phyloP scores from a whole-genome alignment of 139 green algal species.

The Chlamydomonas incerta region DNA sequence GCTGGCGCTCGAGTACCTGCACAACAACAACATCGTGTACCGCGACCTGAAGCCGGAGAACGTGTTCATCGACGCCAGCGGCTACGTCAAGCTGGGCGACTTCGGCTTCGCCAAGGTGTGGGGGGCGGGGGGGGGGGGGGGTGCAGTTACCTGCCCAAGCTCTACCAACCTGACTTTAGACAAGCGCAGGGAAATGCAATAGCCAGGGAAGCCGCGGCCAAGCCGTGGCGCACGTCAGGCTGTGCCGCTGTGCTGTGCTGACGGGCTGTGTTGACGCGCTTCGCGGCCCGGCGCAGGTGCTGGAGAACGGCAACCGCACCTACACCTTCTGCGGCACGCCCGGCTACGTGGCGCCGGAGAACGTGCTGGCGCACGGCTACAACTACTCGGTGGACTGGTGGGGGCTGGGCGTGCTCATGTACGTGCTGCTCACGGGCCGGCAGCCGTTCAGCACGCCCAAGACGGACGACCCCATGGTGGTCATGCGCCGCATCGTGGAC shows the following conservation, averaged over 20 bases:
- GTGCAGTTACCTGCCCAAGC: too few relatives aligned
- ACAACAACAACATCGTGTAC: constrained; percentile 94
- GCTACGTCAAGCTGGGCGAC: constrained; percentile 94
- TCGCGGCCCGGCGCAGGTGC: too few relatives aligned
- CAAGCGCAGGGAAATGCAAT: too few relatives aligned
- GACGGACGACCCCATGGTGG: constrained; percentile 96
- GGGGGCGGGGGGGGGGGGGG: too few relatives aligned
- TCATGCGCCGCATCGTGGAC: constrained; percentile 98
- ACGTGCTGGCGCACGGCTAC: constrained; percentile 95
- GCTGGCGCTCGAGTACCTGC: constrained; percentile 95
- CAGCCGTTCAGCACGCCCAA: constrained; percentile 95
- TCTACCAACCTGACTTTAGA: too few relatives aligned
- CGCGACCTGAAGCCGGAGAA: constrained; percentile 99
- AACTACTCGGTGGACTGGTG: constrained; percentile 95
- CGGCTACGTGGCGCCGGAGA: constrained; percentile 97
- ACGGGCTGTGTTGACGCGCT: too few relatives aligned
- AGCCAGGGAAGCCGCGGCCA: too few relatives aligned
- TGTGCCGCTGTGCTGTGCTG: too few relatives aligned
- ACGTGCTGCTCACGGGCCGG: constrained; percentile 94
- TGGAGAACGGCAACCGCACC: constrained; percentile 83
- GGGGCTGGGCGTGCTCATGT: constrained; percentile 94
- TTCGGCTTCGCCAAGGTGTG: constrained; percentile 96
- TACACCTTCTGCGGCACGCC: constrained; percentile 99
- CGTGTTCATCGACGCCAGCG: constrained; percentile 91
- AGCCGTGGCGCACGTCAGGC: too few relatives aligned